Evolutionary conservation across 139 green algal genomes (phyloP), one percentile per base, ranked within the genome.

Genomic region (Penium margaritaceum): DNA sequence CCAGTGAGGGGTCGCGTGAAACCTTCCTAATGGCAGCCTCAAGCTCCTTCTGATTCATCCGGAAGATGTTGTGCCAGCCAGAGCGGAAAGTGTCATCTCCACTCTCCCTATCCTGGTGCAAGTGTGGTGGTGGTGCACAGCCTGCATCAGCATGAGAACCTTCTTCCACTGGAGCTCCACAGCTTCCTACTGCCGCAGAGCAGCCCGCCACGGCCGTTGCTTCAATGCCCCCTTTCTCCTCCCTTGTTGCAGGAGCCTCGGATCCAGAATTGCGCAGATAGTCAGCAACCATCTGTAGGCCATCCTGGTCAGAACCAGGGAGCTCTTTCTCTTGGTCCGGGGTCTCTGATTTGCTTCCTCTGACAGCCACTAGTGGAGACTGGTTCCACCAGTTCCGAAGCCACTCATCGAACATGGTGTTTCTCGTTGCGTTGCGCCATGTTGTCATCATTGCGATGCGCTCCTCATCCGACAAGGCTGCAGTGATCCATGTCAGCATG

Each of bases 21-120:
- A 97, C 86, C 3, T 84, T 80, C n/a, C 90, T 88, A 43, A 95
- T 91, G 3, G 94, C 92, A 27, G 82, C 87, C 83, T 98, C 93
- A 55, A 99, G 86, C 85, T 97, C 91, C 79, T 93, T 90, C 82
- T 97, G 94, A 77, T 97, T 99, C 88, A 99, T 96, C 60, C 87
- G 81, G 86, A 99, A 99, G 37, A 99, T 94, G 83, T 97, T 90
- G 67, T 95, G 89, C 92, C 94, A 98, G 44, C 91, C 89, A 0
- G 92, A 92, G 54, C 84, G 84, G 81, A 92, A 96, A 5, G 27
- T 75, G 15, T n/a, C n/a, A n/a, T n/a, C n/a, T n/a, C n/a, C n/a
- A n/a, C n/a, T n/a, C n/a, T n/a, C n/a, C n/a, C n/a, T n/a, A n/a
- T n/a, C n/a, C n/a, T n/a, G n/a, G n/a, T n/a, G n/a, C n/a, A n/a